phyloP scores from a whole-genome alignment of 2,329 filamentous ascomycete genomes.

The Aspergillus piperis region DNA sequence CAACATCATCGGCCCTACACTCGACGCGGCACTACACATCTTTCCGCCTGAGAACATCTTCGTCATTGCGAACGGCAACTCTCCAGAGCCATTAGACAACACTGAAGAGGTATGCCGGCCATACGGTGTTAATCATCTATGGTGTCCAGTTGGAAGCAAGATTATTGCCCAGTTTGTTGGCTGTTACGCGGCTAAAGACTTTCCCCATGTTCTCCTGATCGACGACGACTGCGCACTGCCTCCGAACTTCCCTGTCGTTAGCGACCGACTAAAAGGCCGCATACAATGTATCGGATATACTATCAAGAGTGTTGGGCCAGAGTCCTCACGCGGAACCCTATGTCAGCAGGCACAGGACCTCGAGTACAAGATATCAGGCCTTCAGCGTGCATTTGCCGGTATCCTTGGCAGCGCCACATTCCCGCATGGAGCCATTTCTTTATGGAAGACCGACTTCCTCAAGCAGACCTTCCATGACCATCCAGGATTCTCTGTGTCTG shows the following conservation, averaged over 20 bases:
- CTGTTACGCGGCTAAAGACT: constrained; percentile 48
- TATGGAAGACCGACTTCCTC: constrained; percentile 52
- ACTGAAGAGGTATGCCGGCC: constrained; percentile 49
- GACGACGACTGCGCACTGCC: constrained; percentile 54
- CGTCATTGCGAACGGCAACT: constrained; percentile 53
- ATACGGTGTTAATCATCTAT: constrained; percentile 52
- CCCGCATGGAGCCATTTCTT: constrained; percentile 53
- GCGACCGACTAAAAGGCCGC: constrained; percentile 42
- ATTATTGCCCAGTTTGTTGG: constrained; percentile 55
- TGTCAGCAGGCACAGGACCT: constrained; percentile 54
- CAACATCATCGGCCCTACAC: constrained; percentile 43
- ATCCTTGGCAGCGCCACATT: constrained; percentile 52
- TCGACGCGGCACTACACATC: constrained; percentile 49
- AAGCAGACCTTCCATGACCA: constrained; percentile 51
- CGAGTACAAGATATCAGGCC: constrained; percentile 54
- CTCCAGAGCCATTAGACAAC: constrained; percentile 49
- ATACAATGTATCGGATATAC: constrained; percentile 53
- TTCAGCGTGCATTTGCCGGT: constrained; percentile 49
- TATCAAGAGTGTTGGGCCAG: constrained; percentile 48
- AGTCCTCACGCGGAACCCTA: constrained; percentile 38
- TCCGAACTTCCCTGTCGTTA: constrained; percentile 51
- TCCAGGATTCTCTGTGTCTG: constrained; percentile 52
- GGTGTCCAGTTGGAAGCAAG: constrained; percentile 53
- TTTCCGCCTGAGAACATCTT: constrained; percentile 51
- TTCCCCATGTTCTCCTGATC: constrained; percentile 51